phyloP scores from a whole-genome alignment of 1,284 basidiomycete species.

The Somion occarium region DNA sequence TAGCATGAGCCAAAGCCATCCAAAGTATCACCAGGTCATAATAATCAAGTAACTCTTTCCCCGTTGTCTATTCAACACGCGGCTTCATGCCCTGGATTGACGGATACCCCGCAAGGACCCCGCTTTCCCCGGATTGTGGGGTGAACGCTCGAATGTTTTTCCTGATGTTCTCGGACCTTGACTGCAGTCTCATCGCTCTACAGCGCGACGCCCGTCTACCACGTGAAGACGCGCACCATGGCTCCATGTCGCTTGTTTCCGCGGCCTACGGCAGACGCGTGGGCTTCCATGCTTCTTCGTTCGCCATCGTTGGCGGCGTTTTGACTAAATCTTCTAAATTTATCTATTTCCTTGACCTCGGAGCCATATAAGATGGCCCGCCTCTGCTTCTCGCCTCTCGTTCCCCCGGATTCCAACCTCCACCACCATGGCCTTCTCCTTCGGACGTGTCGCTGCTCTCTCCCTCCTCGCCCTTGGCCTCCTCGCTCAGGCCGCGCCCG shows the following conservation, averaged over 20 bases:
- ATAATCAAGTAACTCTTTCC: no score
- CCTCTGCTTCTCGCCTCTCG: neutral
- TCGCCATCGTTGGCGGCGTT: neutral
- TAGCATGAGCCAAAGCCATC: no score
- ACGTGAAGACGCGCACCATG: neutral
- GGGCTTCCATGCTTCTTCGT: neutral
- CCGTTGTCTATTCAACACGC: no score
- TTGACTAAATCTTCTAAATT: neutral
- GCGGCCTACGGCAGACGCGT: neutral
- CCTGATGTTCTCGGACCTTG: no score
- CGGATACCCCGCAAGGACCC: neutral
- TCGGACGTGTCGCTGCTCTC: conserved; percentile 12
- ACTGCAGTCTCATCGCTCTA: no score
- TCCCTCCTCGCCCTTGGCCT: conserved; percentile 14
- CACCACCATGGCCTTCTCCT: conserved; percentile 20
- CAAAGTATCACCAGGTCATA: no score
- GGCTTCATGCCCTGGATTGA: neutral
- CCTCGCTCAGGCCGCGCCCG: conserved; percentile 16
- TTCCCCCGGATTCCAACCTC: conserved; percentile 1
- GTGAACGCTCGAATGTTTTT: neutral
- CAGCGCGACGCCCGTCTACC: neutral
- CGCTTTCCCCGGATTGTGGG: neutral
- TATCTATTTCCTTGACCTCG: neutral
- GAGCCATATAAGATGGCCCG: neutral
- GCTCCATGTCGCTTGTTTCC: neutral